Evolutionary conservation across 176 grass and related monocot species (phyloP).

Genomic region (Musa acuminata): DNA sequence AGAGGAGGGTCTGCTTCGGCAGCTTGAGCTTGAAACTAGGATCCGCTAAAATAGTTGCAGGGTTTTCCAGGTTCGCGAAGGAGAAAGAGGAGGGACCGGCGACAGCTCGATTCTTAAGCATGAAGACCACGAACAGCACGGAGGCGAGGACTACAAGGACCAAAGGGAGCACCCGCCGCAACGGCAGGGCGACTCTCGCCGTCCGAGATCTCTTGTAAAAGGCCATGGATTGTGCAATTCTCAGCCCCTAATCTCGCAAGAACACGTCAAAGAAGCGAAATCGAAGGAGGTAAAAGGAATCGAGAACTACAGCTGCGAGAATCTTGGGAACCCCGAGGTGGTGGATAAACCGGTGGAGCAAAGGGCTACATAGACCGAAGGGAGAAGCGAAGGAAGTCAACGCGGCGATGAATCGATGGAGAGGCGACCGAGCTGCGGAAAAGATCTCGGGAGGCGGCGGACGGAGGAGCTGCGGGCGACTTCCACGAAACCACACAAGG

Average conservation of each 20-base stretch:
- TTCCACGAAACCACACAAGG: background rate
- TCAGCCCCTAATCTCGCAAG: background rate
- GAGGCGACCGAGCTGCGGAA: no score
- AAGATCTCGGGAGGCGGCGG: no score
- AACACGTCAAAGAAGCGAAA: background rate
- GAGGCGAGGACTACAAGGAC: background rate
- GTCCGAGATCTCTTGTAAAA: background rate
- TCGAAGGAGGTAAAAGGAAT: background rate
- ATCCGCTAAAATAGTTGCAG: conserved; percentile 27
- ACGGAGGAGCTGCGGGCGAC: background rate
- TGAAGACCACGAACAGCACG: background rate
- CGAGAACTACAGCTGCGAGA: background rate
- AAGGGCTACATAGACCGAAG: no score
- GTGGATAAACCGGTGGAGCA: no score
- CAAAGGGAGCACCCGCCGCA: background rate
- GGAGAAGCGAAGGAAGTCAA: no score
- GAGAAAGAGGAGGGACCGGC: background rate
- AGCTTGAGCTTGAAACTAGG: conserved; percentile 44
- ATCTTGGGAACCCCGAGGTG: no score
- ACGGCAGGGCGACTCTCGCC: no score
- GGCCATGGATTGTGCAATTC: background rate
- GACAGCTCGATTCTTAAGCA: background rate
- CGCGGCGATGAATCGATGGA: no score
- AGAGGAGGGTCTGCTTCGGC: conserved; percentile 57
- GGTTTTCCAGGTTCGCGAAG: background rate